Evolutionary conservation across 2,329 filamentous ascomycete genomes (phyloP).

Genomic region (Blastomyces silverae): DNA sequence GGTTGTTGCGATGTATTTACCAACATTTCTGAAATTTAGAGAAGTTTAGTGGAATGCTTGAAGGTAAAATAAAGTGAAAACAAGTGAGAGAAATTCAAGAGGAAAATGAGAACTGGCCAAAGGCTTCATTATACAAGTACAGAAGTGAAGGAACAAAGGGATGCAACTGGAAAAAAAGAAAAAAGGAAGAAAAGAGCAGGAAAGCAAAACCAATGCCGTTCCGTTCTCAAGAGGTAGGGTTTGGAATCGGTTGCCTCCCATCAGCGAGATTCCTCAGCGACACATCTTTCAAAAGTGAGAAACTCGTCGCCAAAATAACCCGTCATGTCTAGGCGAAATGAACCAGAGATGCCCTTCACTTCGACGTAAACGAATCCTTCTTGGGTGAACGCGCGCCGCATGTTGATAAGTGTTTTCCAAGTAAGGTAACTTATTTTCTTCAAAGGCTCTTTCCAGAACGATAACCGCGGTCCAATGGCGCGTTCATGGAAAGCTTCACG

Average conservation of each 20-base stretch:
- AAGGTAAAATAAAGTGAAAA: neutral
- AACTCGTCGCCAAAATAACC: constrained; percentile 24
- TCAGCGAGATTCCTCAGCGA: constrained; percentile 2
- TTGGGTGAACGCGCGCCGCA: constrained; percentile 36
- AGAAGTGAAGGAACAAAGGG: neutral
- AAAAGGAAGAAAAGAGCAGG: neutral
- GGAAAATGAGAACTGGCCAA: neutral
- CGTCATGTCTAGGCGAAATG: constrained; percentile 35
- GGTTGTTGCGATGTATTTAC: neutral
- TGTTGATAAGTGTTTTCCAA: constrained; percentile 32
- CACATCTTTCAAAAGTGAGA: constrained; percentile 9
- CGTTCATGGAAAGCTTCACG: constrained; percentile 19
- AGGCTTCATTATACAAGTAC: constrained; percentile 11
- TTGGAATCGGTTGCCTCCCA: neutral
- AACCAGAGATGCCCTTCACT: constrained; percentile 29
- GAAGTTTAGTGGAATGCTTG: constrained; percentile 1
- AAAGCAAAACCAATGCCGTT: neutral
- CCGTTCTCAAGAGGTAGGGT: neutral
- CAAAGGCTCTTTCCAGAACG: constrained; percentile 33
- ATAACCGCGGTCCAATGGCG: constrained; percentile 20
- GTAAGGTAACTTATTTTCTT: constrained; percentile 28
- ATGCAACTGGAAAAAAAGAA: neutral
- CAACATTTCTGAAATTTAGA: neutral
- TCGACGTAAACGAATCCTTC: constrained; percentile 38
- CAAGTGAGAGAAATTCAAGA: neutral